Evolutionary conservation across 129 eudicot species (phyloP), one percentile per base, ranked within the genome.

Genomic region (Apium graveolens): DNA sequence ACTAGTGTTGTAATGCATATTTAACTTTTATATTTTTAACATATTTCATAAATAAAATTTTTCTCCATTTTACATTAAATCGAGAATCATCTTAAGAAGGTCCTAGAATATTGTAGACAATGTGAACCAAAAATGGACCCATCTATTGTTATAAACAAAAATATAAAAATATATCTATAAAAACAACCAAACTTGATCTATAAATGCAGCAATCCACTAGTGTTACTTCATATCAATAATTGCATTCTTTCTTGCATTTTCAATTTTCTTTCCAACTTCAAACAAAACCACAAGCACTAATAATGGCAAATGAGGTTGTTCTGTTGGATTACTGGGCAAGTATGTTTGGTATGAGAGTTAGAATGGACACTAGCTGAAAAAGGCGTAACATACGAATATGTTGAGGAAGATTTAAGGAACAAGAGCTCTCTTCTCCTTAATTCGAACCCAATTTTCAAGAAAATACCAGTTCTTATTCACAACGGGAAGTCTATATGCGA

Each of bases 291-390:
- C 29, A 75, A 49, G 5, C 17, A 35, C 7, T 7, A 70, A 70
- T 14, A 41, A 81, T 77, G 84, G 80, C 84, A 26, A 77, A 51
- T 27, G 81, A 86, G 16, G 82, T 86, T 24, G 69, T 84, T 20
- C 80, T 89, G 29, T 65, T 89, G 55, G 86, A 86, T 73, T 26
- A 2, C 21, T 82, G 83, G 86, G 62, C 70, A 49, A 84, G 90
- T 49, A 46, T 77, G 73, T 89, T 74, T 74, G 90, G 90, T 43
- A 78, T 80, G 86, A 82, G 86, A 76, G 88, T 65, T 17, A 85
- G 83, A 31, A 88, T 88, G n/a, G 92, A n/a, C 89, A 7, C 77
- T 88, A 17, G 88, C 86, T 62, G 88, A 86, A 44, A 89, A 89
- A 73, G 82, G 92, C 24, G 70, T 89, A 2, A 32, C 73, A 3